A percentile compares a stretch with the other conserved stretches of the same genome.
phyloP scores from a whole-genome alignment of 306 rosid species.

The barrel medic (Medicago truncatula) region MtrunA17r5.0-ANR NC_053045.1:43483501-43484000 shows the following conservation, averaged over 20 bases:
- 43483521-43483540: constrained; percentile 78
- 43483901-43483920: constrained; percentile 92
- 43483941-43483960: constrained; percentile 63
- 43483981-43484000: neutral
- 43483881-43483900: constrained; percentile 91
- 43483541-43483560: constrained; percentile 74
- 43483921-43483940: constrained; percentile 85
- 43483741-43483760: constrained; percentile 85
- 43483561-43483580: constrained; percentile 65
- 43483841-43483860: constrained; percentile 83
- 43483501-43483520: constrained; percentile 64
- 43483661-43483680: constrained; percentile 28
- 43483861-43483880: constrained; percentile 87
- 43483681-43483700: constrained; percentile 52
- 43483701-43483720: constrained; percentile 43
- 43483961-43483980: constrained; percentile 9
- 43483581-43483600: constrained; percentile 73
- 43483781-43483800: constrained; percentile 87
- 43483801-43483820: constrained; percentile 83
- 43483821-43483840: constrained; percentile 86
- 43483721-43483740: constrained; percentile 59
- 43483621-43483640: constrained; percentile 49
- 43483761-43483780: constrained; percentile 84
- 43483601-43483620: constrained; percentile 40
- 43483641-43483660: constrained; percentile 43